Evolutionary conservation across 371 early-diverging fungal species (phyloP), one percentile per base, ranked within the genome.

Genomic region (Nosema bombycis): DNA sequence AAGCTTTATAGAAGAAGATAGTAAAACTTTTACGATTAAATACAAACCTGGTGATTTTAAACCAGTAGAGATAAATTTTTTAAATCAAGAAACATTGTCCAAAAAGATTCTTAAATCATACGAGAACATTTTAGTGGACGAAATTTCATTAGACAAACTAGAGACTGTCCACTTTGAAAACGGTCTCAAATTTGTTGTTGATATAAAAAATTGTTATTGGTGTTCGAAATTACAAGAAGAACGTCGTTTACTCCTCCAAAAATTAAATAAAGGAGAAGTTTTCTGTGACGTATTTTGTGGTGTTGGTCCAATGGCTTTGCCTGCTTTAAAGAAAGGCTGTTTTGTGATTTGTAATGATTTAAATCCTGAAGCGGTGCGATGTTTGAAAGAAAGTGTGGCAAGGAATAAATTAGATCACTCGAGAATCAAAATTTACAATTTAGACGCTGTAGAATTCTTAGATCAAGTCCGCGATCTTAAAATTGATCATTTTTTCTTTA

Each of bases 251-350:
- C 37, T 87, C 3, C 15, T 78, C 21, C 18, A 69, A 2, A 55
- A 77, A 29, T 60, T 85, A 28, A 57, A 72, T 24, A 23, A 21
- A 34, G 71, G 70, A 15, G 78, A 83, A 14, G 72, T 76, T 24
- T 34, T 87, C 0, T 83, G 80, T 57, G 87, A 87, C 72, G 65
- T 74, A n/a, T 85, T 85, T 72, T 87, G 87, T 78, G 87, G 87
- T 21, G 85, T 83, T 23, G 87, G 87, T 21, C 87, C 87, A 29
- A 75, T 86, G 24, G 78, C 80, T 1, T 67, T 85, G 38, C 82
- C 81, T 30, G 73, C 78, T 12, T 33, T 84, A 0, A 74, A 78
- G 58, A 81, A 80, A 54, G 83, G 82, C 2, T 80, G 78, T 24
- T 34, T 14, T 2, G 84, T 83, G 0, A 82, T 75, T 33, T 70